A percentile compares a stretch with the other conserved stretches of the same genome.
Evolutionary conservation across 106 monocot species (phyloP).

Genomic region (Acorus calamus): DNA sequence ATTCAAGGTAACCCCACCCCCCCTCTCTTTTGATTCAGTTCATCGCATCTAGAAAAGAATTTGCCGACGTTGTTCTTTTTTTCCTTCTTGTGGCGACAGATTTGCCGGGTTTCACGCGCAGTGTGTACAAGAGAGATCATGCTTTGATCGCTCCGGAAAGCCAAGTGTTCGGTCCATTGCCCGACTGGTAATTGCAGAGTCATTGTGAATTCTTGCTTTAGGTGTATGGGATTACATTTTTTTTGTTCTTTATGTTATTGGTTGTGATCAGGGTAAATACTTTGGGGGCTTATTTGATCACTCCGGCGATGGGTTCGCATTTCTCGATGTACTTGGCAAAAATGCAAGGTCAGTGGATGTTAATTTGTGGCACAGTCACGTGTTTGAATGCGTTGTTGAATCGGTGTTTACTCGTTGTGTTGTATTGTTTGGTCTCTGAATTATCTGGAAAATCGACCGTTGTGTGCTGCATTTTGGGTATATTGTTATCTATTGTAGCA

Average conservation of each 20-base stretch:
- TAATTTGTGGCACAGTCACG: background rate
- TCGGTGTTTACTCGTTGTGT: no score
- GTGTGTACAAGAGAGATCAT: constrained; percentile 73
- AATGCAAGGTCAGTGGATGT: constrained; percentile 51
- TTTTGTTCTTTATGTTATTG: background rate
- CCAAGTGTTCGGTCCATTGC: constrained; percentile 83
- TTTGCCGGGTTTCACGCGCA: constrained; percentile 90
- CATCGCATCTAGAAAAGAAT: background rate
- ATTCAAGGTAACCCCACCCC: constrained; percentile 39
- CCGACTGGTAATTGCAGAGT: constrained; percentile 44
- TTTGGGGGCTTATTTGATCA: constrained; percentile 78
- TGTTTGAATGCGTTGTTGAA: no score
- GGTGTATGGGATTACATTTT: background rate
- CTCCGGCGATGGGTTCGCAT: constrained; percentile 82
- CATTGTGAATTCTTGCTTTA: background rate
- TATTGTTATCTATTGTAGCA: no score
- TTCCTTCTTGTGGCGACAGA: constrained; percentile 25
- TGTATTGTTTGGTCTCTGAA: no score
- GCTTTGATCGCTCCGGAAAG: constrained; percentile 90
- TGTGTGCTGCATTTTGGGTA: no score
- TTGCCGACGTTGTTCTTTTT: background rate
- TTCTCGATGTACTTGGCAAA: constrained; percentile 91
- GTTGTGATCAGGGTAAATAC: constrained; percentile 55
- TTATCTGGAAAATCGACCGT: no score
- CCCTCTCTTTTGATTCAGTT: background rate